phyloP scores from a whole-genome alignment of 116 monocot species.

The Dioscorea cayenensis region DNA sequence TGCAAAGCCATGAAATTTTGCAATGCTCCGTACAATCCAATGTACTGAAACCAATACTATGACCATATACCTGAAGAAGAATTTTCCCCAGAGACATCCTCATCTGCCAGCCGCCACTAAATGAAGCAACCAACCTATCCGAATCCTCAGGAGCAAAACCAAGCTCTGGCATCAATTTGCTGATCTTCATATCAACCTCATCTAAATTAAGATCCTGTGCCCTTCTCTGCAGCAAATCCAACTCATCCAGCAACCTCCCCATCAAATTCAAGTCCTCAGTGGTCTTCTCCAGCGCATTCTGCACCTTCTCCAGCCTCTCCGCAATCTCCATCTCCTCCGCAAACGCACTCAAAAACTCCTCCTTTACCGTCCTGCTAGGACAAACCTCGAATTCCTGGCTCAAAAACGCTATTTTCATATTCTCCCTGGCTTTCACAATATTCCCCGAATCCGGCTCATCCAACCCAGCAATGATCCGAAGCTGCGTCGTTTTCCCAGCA shows the following conservation, averaged over 20 bases:
- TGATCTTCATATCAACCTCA: conserved; percentile 78
- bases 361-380: conserved; percentile 68
- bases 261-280: conserved; percentile 81
- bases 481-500: conserved; percentile 93
- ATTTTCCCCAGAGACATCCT: conserved; percentile 97
- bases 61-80: conserved; percentile 75
- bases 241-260: conserved; percentile 89
- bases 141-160: conserved; percentile 78
- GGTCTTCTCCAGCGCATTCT: conserved; percentile 69
- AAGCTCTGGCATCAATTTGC: conserved; percentile 85
- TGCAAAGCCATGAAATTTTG: background rate
- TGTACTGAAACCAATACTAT: background rate
- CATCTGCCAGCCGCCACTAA: conserved; percentile 99
- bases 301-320: conserved; percentile 77
- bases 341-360: conserved; percentile 89
- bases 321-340: conserved; percentile 90
- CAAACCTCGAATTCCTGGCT: conserved; percentile 98
- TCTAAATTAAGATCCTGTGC: conserved; percentile 77
- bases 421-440: conserved; percentile 71
- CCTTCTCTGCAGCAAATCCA: conserved; percentile 87
- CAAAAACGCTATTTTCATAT: conserved; percentile 89
- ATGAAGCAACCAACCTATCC: conserved; percentile 85
- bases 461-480: conserved; percentile 79
- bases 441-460: conserved; percentile 85
- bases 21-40: background rate